Evolutionary conservation across 495 filamentous ascomycete genomes (phyloP), one percentile per base, ranked within the genome.

Genomic region (Podospora appendiculata): DNA sequence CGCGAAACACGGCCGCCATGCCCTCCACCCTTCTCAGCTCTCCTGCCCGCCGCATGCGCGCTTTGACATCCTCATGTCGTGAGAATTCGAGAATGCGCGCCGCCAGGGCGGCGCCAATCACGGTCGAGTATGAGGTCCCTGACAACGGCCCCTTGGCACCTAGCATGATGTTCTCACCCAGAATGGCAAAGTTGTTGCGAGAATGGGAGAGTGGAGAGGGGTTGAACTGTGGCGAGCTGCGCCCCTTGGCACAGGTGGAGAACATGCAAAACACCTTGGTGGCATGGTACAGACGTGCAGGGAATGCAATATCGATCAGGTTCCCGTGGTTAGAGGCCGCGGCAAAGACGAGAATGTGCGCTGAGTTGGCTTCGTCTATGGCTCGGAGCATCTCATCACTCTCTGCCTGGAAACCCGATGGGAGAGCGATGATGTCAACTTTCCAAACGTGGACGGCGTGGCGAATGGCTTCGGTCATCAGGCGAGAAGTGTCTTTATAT

Each of bases 41-140:
- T 1, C 53, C 54, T 18, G 19, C 47, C 3, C 36, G 13, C 9
- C 39, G 47, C 12, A 46, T 57, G 32, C 40, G 18, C 8, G 34
- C 46, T 0, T 54, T 54, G 38, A 34, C 49, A 38, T 57, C 58
- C 6, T 1, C 41, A 14, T 60, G 58, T 18, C 52, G 34, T 10
- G 58, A 50, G 38, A 60, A 60, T 19, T 58, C 58, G 19, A 60
- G 40, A 12, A 60, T 32, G 13, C 55, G 42, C 7, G 45, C 58
- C 32, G 55, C 58, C n/a, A 60, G 32, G 13, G 45, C 58, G 1
- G 50, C 58, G 13, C 48, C 58, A n/a, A 60, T 54, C 9, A 51
- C 48, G 2, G 51, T 54, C 12, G 52, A 50, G 19, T 46, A 32
- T 1, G 53, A 55, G 5, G 53, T 55, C 14, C 53, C 53, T 2